Percentiles rank a stretch among this genome's conserved stretches.
These are phyloP conservation scores for Chloromonas sp. DNA, from an alignment of 163 green algal species.

Conservation along the genomic window DNA sequence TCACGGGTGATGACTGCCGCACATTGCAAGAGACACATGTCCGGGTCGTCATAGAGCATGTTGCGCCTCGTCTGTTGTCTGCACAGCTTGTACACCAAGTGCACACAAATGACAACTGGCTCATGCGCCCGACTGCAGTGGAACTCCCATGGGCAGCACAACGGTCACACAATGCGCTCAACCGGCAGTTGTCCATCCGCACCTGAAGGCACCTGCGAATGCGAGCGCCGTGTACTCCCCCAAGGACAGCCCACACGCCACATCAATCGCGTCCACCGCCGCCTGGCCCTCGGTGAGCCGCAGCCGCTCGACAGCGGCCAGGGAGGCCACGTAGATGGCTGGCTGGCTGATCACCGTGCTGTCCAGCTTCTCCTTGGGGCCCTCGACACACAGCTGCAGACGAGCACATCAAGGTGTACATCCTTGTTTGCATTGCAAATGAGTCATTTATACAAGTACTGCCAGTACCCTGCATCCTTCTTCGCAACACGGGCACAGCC, in stretches of 20 bases:
- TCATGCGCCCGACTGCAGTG: too few relatives aligned
- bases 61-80: too few relatives aligned
- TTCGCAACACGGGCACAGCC: too few relatives aligned
- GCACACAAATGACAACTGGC: too few relatives aligned
- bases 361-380: slow-evolving; percentile 91
- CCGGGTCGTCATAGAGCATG: too few relatives aligned
- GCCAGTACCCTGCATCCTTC: too few relatives aligned
- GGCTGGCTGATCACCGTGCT: slow-evolving; percentile 84
- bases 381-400: slow-evolving; percentile 51
- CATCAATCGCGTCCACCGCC: slow-evolving; percentile 60
- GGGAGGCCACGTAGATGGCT: slow-evolving; percentile 83
- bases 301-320: slow-evolving; percentile 88
- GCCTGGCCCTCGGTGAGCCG: slow-evolving; percentile 40
- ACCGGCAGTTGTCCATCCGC: slow-evolving; percentile 17
- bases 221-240: slow-evolving; percentile 93
- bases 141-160: too few relatives aligned
- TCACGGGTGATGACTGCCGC: too few relatives aligned
- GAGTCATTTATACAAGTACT: too few relatives aligned
- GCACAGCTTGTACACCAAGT: too few relatives aligned
- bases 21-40: too few relatives aligned
- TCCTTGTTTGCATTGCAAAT: background rate
- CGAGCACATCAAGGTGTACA: background rate
- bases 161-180: too few relatives aligned
- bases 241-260: slow-evolving; percentile 75
- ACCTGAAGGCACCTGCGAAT: slow-evolving; percentile 81